Evolutionary conservation across 2,329 filamentous ascomycete genomes (phyloP).

Genomic region (Trichoderma afroharzianum): DNA sequence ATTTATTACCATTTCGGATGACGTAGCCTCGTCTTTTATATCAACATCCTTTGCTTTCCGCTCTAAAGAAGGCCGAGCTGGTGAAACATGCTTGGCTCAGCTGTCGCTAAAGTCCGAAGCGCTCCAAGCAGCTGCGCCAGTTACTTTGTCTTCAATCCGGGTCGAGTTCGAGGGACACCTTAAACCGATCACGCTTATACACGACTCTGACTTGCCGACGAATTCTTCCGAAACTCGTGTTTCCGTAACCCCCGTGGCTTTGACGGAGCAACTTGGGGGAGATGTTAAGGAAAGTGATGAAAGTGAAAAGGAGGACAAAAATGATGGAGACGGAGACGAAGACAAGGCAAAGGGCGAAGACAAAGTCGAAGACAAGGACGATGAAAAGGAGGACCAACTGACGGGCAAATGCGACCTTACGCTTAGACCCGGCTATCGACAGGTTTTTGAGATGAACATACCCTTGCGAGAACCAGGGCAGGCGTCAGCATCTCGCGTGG

Average conservation of each 20-base stretch:
- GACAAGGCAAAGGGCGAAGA: background rate
- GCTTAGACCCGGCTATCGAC: slow-evolving; percentile 62
- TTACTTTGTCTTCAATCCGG: slow-evolving; percentile 49
- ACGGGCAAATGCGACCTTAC: slow-evolving; percentile 60
- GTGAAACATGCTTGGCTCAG: slow-evolving; percentile 56
- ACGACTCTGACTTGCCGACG: slow-evolving; percentile 28
- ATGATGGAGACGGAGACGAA: background rate
- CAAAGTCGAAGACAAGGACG: slow-evolving; percentile 22
- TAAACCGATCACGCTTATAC: slow-evolving; percentile 51
- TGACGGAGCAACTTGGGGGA: slow-evolving; percentile 29
- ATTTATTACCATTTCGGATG: slow-evolving; percentile 48
- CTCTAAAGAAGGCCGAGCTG: slow-evolving; percentile 56
- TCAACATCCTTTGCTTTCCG: slow-evolving; percentile 56
- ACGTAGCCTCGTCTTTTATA: slow-evolving; percentile 51
- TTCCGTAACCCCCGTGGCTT: slow-evolving; percentile 24
- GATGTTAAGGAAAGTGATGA: background rate
- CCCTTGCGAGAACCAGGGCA: slow-evolving; percentile 80
- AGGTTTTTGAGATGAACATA: slow-evolving; percentile 67
- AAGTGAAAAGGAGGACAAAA: slow-evolving; percentile 8
- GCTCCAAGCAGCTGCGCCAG: slow-evolving; percentile 46
- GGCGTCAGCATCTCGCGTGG: slow-evolving; percentile 61
- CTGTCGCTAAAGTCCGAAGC: slow-evolving; percentile 56
- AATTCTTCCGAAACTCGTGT: slow-evolving; percentile 17
- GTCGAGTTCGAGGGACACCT: slow-evolving; percentile 57
- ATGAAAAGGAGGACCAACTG: slow-evolving; percentile 39